Percentiles rank a stretch among this genome's conserved stretches.
phyloP scores from a whole-genome alignment of 106 monocot species.

The Posidonia australis region DNA sequence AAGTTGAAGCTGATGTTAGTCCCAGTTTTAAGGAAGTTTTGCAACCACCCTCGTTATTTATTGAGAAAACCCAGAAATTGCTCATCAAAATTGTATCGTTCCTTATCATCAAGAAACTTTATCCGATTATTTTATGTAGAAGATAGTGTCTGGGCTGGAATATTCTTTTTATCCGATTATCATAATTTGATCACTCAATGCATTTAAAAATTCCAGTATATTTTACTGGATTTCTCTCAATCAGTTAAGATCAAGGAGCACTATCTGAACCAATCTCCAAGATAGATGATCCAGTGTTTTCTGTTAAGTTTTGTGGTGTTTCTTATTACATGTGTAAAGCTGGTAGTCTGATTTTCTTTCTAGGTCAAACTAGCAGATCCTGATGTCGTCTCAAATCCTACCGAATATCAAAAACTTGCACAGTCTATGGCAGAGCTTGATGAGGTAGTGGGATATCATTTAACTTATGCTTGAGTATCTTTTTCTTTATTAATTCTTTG shows the following conservation, averaged over 20 bases:
- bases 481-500: constrained; percentile 1
- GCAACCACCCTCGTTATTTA: too few relatives aligned
- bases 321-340: background rate
- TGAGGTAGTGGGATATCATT: constrained; percentile 36
- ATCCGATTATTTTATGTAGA: too few relatives aligned
- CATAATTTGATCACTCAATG: background rate
- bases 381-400: constrained; percentile 86
- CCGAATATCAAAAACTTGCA: constrained; percentile 92
- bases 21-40: too few relatives aligned
- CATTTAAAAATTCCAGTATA: too few relatives aligned
- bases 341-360: background rate
- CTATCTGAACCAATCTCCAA: background rate
- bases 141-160: too few relatives aligned
- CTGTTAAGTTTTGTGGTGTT: background rate
- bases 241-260: background rate
- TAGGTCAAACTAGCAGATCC: constrained; percentile 96
- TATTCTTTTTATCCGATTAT: background rate
- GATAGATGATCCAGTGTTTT: background rate
- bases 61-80: too few relatives aligned
- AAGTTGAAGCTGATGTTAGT: too few relatives aligned
- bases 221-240: background rate
- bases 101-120: too few relatives aligned
- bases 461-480: too few relatives aligned
- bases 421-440: constrained; percentile 86
- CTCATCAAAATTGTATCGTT: too few relatives aligned